Base-by-base conservation (phyloP, 495 filamentous ascomycete species). In the Trichoderma virens region DNA sequence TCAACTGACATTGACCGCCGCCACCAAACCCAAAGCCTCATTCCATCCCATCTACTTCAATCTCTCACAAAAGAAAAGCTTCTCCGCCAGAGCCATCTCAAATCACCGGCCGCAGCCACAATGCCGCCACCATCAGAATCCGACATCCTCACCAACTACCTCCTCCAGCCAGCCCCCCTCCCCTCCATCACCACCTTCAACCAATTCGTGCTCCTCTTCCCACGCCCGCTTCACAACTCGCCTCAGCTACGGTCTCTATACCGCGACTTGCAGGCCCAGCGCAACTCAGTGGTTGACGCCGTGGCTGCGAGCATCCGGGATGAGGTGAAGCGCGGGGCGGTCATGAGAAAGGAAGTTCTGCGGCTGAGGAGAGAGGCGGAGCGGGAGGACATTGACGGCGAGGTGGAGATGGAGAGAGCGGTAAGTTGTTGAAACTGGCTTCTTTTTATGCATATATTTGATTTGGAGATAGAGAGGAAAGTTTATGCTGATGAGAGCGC, bases 181-280 rank as follows among this genome's bases (percentile, higher is more conserved):
- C 87, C 88, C 8, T 83, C 86, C 41, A 78, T 91, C 63, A 81
- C 93, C 68, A 85, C 90, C 16, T 76, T 93, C 31, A 78, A 86
- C 61, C 83, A 90, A 66, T 95, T 95, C 77, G 85, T 83, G 32
- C 81, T 86, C 31, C 78, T 94, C 41, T 94, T 96, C 66, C 91
- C 92, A 2, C 83, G 80, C 54, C 75, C 84, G 5, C 79, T 88
- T 64, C 88, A 86, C 62, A 78, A 81, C 38, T 88, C 90, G 47
- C 87, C 90, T 0, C 87, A 90, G 65, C 83, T 95, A 64, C 83
- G 83, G 64, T 78, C 80, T 4, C 77, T 96, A n/a, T 96, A 94
- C 69, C 83, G 88, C 13, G 89, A 93, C 73, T 78, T 95, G 14
- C 88, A 93, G 68, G 80, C 85, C 59, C 82, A 88, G 65, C 83